Percentiles rank a stretch among this genome's conserved stretches.
These are phyloP conservation scores for Fusarium miscanthi DNA, from an alignment of 2,329 filamentous ascomycete genomes.

Conservation along the genomic window DNA sequence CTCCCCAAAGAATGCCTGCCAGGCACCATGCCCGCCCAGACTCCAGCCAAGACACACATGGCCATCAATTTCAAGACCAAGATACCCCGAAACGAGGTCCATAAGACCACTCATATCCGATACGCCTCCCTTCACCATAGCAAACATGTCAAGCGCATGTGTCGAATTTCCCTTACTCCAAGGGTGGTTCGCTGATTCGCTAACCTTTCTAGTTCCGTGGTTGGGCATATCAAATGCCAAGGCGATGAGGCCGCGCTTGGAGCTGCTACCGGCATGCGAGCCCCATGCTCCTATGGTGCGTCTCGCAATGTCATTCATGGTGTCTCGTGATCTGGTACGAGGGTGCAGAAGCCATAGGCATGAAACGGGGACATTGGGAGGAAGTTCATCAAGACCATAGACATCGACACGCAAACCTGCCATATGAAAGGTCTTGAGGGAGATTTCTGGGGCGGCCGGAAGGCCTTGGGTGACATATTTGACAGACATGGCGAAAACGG, in stretches of 20 bases:
- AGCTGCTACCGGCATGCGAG: constrained; percentile 46
- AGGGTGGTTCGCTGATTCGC: constrained; percentile 75
- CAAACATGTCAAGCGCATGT: constrained; percentile 95
- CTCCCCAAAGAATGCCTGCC: constrained; percentile 84
- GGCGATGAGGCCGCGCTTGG: constrained; percentile 74
- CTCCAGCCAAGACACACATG: constrained; percentile 86
- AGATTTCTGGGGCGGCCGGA: constrained; percentile 62
- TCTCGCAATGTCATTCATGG: constrained; percentile 81
- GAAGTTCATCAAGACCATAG: constrained; percentile 82
- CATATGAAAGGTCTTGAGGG: constrained; percentile 75
- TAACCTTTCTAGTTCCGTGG: constrained; percentile 80
- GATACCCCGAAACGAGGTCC: constrained; percentile 79
- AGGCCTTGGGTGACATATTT: constrained; percentile 51
- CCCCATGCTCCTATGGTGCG: constrained; percentile 77
- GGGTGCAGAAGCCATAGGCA: constrained; percentile 95
- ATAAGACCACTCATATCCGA: constrained; percentile 81
- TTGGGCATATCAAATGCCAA: constrained; percentile 93
- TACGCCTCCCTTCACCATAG: constrained; percentile 77
- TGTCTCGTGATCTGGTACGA: constrained; percentile 74
- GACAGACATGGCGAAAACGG: constrained; percentile 36
- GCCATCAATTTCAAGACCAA: constrained; percentile 64
- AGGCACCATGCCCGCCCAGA: constrained; percentile 87
- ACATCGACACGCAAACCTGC: constrained; percentile 82
- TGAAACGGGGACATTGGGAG: constrained; percentile 67
- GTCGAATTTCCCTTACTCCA: constrained; percentile 83